These are phyloP conservation scores for Fusarium mundagurra DNA, from an alignment of 2,329 filamentous ascomycete genomes.

Conservation along the genomic window DNA sequence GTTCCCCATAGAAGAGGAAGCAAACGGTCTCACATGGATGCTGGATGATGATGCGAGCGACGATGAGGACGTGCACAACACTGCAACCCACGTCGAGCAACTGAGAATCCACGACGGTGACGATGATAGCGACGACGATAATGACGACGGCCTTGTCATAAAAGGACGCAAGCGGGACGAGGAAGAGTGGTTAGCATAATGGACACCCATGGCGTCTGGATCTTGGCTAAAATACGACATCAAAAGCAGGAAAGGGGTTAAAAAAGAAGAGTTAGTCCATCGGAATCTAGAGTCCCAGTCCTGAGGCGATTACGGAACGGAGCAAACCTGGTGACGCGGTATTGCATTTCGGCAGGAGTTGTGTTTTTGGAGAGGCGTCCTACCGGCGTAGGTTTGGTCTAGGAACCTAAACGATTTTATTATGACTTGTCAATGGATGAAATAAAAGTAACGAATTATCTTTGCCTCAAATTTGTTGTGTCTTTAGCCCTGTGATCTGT, in stretches of 20 bases:
- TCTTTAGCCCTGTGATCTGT: background rate
- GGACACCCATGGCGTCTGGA: slow-evolving; percentile 1
- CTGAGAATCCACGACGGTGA: slow-evolving; percentile 54
- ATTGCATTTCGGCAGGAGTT: slow-evolving; percentile 46
- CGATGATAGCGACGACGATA: slow-evolving; percentile 60
- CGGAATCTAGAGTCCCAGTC: slow-evolving; percentile 13
- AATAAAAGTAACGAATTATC: slow-evolving; percentile 34
- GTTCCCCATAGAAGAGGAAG: slow-evolving; percentile 92
- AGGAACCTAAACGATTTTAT: slow-evolving; percentile 38
- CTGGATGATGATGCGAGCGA: slow-evolving; percentile 60
- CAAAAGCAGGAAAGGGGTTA: slow-evolving; percentile 17
- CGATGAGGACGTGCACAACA: slow-evolving; percentile 49
- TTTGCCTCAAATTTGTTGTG: background rate
- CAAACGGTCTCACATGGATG: slow-evolving; percentile 97
- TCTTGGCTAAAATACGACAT: slow-evolving; percentile 17
- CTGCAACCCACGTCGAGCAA: slow-evolving; percentile 51
- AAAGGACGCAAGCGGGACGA: slow-evolving; percentile 65
- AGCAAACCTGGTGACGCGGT: slow-evolving; percentile 29
- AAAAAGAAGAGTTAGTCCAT: slow-evolving; percentile 32
- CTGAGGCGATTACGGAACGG: slow-evolving; percentile 26
- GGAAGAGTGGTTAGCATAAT: slow-evolving; percentile 67
- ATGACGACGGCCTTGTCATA: slow-evolving; percentile 69
- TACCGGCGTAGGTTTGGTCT: slow-evolving; percentile 37
- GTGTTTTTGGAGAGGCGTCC: slow-evolving; percentile 41
- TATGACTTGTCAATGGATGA: slow-evolving; percentile 30